Evolutionary conservation across 2,329 filamentous ascomycete species (phyloP).

Genomic region (Teratosphaeria viscida): DNA sequence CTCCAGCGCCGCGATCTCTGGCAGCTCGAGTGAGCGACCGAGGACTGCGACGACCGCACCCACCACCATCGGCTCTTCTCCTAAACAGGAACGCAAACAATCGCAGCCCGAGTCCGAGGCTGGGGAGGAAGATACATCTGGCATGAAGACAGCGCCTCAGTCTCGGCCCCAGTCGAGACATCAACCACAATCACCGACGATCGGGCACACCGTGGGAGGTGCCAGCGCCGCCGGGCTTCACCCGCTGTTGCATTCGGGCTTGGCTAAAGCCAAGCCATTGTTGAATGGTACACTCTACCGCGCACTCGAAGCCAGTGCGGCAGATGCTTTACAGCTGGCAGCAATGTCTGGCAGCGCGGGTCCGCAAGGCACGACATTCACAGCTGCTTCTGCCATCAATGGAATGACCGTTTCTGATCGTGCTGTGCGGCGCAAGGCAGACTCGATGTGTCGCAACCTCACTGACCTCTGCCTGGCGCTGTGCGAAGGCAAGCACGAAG

Average conservation of each 20-base stretch:
- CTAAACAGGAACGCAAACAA: constrained; percentile 54
- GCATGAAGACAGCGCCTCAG: constrained; percentile 20
- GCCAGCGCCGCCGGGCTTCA: constrained; percentile 50
- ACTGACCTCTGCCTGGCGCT: constrained; percentile 87
- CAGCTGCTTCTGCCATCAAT: constrained; percentile 54
- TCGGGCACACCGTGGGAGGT: constrained; percentile 29
- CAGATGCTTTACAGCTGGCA: constrained; percentile 69
- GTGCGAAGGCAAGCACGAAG: constrained; percentile 29
- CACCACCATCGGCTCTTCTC: constrained; percentile 83
- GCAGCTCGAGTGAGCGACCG: constrained; percentile 68
- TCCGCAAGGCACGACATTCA: constrained; percentile 50
- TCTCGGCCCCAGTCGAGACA: background rate
- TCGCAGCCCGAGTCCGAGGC: background rate
- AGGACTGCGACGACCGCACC: constrained; percentile 83
- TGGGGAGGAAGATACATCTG: constrained; percentile 15
- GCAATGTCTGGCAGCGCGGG: constrained; percentile 66
- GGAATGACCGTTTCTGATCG: constrained; percentile 60
- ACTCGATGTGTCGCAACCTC: constrained; percentile 82
- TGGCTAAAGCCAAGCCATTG: constrained; percentile 64
- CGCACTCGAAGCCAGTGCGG: constrained; percentile 68
- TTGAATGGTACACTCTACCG: constrained; percentile 63
- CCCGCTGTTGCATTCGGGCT: constrained; percentile 67
- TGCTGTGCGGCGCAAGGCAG: constrained; percentile 78
- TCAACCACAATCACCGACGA: background rate
- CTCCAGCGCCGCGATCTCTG: constrained; percentile 68